Evolutionary conservation across 306 rosid genomes (phyloP).

Genomic region (Abrus precatorius): DNA sequence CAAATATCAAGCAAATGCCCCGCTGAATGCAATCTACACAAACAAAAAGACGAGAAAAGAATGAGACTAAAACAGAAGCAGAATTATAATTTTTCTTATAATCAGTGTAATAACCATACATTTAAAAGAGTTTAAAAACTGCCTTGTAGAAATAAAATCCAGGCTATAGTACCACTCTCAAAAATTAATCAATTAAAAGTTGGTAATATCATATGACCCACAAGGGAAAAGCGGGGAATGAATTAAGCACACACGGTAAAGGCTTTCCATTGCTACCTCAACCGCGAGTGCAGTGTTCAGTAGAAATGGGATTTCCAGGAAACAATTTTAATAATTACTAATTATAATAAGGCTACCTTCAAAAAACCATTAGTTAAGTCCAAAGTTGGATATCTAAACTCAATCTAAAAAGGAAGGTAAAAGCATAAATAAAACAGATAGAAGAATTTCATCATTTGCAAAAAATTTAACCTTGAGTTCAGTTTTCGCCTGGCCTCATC

Average conservation of each 20-base stretch:
- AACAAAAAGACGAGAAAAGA: neutral
- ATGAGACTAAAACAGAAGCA: slow-evolving; percentile 17
- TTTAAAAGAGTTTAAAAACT: neutral
- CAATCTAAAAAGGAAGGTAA: neutral
- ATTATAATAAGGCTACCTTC: neutral
- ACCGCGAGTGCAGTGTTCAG: too few relatives aligned
- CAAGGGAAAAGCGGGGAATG: slow-evolving; percentile 19
- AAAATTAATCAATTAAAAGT: neutral
- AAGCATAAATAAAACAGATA: neutral
- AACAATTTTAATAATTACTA: neutral
- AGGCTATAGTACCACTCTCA: neutral
- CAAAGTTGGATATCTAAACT: neutral
- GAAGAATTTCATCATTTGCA: neutral
- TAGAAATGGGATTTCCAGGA: neutral
- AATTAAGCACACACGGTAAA: slow-evolving; percentile 14
- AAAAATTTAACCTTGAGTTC: slow-evolving; percentile 62
- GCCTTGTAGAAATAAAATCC: neutral
- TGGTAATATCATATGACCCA: slow-evolving; percentile 28
- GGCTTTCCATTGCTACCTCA: neutral
- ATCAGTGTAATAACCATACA: slow-evolving; percentile 21
- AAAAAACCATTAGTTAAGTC: neutral
- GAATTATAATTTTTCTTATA: slow-evolving; percentile 21
- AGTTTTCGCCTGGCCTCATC: slow-evolving; percentile 76
- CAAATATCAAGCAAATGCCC: slow-evolving; percentile 82
- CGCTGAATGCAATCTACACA: slow-evolving; percentile 77